Evolutionary conservation across 1,284 basidiomycete species (phyloP).

Genomic region (Prillingera fragicola): DNA sequence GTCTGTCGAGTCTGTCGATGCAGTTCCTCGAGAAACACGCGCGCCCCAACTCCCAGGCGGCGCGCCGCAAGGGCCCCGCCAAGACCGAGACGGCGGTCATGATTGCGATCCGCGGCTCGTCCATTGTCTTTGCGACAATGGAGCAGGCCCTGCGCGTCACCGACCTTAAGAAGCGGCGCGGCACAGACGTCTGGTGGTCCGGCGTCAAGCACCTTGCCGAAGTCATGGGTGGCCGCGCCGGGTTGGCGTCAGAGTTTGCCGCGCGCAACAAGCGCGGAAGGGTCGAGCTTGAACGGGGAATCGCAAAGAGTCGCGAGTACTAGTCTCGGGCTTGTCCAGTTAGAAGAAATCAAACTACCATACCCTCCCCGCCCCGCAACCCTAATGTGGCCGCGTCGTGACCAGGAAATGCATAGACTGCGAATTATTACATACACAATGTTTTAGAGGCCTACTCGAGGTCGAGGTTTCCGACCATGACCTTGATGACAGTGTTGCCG

Average conservation of each 20-base stretch:
- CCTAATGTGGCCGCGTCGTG: neutral
- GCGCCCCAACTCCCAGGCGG: conserved; percentile 39
- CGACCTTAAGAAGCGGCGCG: conserved; percentile 84
- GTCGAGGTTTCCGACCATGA: conserved; percentile 56
- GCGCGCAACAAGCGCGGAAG: neutral
- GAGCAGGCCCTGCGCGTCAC: conserved; percentile 76
- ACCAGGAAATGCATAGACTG: conserved; percentile 4
- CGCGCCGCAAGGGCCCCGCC: conserved; percentile 9
- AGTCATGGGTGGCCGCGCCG: conserved; percentile 52
- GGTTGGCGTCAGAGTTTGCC: conserved; percentile 16
- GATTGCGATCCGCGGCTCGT: conserved; percentile 80
- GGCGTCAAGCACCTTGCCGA: conserved; percentile 65
- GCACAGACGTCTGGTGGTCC: conserved; percentile 77
- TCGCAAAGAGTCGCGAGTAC: neutral
- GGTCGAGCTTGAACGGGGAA: neutral
- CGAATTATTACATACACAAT: neutral
- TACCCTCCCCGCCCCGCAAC: too few relatives aligned
- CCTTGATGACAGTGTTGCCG: conserved; percentile 76
- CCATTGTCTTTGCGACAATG: conserved; percentile 74
- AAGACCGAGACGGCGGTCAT: conserved; percentile 64
- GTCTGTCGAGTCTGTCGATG: conserved; percentile 88
- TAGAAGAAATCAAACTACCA: too few relatives aligned
- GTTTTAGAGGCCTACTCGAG: conserved; percentile 5
- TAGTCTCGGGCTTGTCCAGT: neutral
- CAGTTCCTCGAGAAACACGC: conserved; percentile 84